Base-by-base conservation (phyloP, 2,329 filamentous ascomycete species). In the Stagonosporopsis vannaccii region DNA sequence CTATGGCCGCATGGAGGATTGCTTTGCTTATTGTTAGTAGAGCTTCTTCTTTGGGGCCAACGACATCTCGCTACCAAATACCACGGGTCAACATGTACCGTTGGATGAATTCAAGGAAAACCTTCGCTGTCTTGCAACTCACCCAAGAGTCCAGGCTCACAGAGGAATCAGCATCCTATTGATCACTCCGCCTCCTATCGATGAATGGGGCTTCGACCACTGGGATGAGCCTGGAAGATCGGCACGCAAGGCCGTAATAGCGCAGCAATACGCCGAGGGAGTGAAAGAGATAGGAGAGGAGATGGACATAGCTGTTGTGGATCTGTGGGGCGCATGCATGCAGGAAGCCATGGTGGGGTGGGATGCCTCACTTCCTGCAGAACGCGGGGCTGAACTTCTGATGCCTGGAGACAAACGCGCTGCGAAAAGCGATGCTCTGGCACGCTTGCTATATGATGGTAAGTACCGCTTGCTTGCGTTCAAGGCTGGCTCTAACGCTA, bases 1-100 rank as follows among this genome's bases (percentile, higher is more conserved):
- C 8, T 12, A 37, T 7, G 8, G 3, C 11, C 6, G 9, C 3
- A 12, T 11, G 15, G 11, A 37, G 7, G 6, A 5, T 2, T n/a
- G 9, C 32, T 12, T 20, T 28, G 17, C 33, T 45, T 2, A 39
- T 17, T 25, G 6, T 11, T 9, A 7, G 6, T 15, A 60, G 52
- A 46, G 33, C 3, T 30, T 60, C 23, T 59, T 61, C 40, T 59
- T 61, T 20, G 55, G 56, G 17, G 51, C 59, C 20, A 61, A 61
- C 48, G 56, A 61, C 17, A 50, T 50, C 26, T 56, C 44, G 9
- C 30, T 59, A 11, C 48, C 55, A 13, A 26, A 58, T 15, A 59
- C 59, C 1, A 59, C 55, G 25, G 56, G 51, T 23, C 59, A 59
- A 32, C 55, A 58, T 20, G 39, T 56, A 8, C 51, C 59, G 11